Evolutionary conservation across 2,329 filamentous ascomycete genomes (phyloP).

Genomic region (Ceratocystis alfenasii): DNA sequence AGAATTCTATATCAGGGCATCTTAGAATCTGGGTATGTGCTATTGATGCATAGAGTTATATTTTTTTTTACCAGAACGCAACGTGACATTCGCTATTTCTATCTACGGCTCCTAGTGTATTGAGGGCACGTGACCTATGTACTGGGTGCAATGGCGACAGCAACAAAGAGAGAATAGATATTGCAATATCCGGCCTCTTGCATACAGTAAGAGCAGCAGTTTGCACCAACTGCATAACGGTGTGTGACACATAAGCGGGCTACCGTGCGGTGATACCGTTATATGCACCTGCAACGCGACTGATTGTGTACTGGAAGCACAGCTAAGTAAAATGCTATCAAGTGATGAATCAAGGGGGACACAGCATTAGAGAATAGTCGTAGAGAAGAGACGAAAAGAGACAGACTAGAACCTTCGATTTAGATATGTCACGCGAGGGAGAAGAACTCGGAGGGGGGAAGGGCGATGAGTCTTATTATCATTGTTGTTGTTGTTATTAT

Average conservation of each 20-base stretch:
- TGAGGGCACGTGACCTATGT: not conserved
- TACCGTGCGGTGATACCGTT: too few species aligned
- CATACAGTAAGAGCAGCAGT: too few species aligned
- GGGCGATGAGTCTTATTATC: too few species aligned
- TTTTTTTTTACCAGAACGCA: not conserved
- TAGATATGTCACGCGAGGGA: not conserved
- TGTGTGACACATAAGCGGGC: too few species aligned
- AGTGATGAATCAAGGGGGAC: not conserved
- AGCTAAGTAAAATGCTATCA: not conserved
- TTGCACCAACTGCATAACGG: too few species aligned
- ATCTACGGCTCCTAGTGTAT: not conserved
- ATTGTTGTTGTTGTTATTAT: too few species aligned
- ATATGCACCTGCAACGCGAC: not conserved
- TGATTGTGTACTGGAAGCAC: not conserved
- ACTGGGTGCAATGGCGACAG: too few species aligned
- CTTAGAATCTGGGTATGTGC: not conserved
- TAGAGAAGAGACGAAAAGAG: not conserved
- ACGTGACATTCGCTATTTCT: slow-evolving; percentile 2
- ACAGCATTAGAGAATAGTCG: not conserved
- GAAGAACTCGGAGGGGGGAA: not conserved
- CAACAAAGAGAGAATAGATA: too few species aligned
- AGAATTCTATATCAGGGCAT: too few species aligned
- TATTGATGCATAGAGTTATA: not conserved
- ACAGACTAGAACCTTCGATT: not conserved
- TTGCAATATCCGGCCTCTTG: too few species aligned